Conservation (phyloP, 345 rosid species). For the Trapa incisa region DNA sequence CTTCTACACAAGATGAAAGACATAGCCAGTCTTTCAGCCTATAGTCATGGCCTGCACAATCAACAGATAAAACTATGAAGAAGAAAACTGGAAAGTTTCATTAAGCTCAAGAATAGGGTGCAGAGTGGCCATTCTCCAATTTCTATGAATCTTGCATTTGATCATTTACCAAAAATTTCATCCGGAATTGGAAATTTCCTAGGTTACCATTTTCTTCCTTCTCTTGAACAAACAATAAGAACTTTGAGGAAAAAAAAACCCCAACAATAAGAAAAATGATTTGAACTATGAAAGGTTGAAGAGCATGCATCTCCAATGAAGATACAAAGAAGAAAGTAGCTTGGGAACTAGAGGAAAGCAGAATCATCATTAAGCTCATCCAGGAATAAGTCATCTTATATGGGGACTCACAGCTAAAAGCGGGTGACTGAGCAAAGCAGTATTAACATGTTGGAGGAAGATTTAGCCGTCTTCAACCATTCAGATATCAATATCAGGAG, state of each 20-base stretch:
- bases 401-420: background rate
- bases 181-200: background rate
- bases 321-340: background rate
- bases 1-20: background rate
- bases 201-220: background rate
- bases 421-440: background rate
- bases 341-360: background rate
- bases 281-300: background rate
- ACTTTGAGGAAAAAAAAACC: no score
- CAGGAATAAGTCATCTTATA: background rate
- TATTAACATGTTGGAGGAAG: background rate
- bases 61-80: background rate
- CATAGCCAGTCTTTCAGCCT: background rate
- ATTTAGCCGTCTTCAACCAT: background rate
- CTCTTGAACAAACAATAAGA: no score
- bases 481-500: conserved; percentile 37
- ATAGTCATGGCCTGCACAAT: background rate
- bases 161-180: no score
- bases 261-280: background rate
- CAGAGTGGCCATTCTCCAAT: background rate
- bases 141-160: background rate
- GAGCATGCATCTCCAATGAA: background rate
- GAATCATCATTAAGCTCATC: background rate
- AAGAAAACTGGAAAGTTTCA: background rate
- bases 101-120: background rate